Conservation (phyloP, 2,329 filamentous ascomycete genomes). For the Achaetomium macrosporum region DNA sequence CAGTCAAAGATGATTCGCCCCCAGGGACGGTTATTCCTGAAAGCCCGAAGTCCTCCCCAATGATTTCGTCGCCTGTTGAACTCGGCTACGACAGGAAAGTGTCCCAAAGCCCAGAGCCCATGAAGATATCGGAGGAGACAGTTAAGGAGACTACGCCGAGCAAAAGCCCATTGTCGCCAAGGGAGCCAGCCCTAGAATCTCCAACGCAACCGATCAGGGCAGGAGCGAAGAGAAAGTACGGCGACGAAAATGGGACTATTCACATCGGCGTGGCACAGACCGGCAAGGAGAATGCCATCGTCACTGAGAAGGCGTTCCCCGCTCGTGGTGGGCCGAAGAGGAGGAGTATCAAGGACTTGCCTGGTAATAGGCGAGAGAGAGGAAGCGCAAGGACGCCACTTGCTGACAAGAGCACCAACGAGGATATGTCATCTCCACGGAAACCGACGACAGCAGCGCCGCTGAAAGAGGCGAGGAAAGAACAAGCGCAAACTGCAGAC, state of each 20-base stretch:
- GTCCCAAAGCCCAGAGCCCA: slow-evolving; percentile 11
- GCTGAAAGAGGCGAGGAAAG: slow-evolving; percentile 34
- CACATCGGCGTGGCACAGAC: slow-evolving; percentile 30
- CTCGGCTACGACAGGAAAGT: slow-evolving; percentile 22
- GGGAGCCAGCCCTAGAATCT: background rate
- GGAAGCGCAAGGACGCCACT: slow-evolving; percentile 41
- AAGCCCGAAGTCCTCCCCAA: slow-evolving; percentile 3
- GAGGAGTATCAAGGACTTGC: slow-evolving; percentile 43
- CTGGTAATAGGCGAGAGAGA: slow-evolving; percentile 38
- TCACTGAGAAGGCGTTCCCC: slow-evolving; percentile 8
- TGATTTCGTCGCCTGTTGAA: slow-evolving; percentile 15
- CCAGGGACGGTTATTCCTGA: slow-evolving; percentile 20
- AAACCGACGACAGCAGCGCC: slow-evolving; percentile 37
- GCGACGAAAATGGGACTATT: slow-evolving; percentile 46
- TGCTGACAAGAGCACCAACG: slow-evolving; percentile 54
- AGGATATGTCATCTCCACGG: slow-evolving; percentile 53
- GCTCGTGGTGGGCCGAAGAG: slow-evolving; percentile 29
- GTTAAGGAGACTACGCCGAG: slow-evolving; percentile 3
- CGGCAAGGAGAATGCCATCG: slow-evolving; percentile 27
- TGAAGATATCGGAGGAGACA: slow-evolving; percentile 2
- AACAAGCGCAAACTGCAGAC: slow-evolving; percentile 26
- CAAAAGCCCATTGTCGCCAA: background rate
- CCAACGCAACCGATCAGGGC: slow-evolving; percentile 33
- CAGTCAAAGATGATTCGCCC: slow-evolving; percentile 48
- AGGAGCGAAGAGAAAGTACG: slow-evolving; percentile 54